phyloP scores from a whole-genome alignment of 2,329 filamentous ascomycete genomes.

The Stachybotrys chlorohalonatus region DNA sequence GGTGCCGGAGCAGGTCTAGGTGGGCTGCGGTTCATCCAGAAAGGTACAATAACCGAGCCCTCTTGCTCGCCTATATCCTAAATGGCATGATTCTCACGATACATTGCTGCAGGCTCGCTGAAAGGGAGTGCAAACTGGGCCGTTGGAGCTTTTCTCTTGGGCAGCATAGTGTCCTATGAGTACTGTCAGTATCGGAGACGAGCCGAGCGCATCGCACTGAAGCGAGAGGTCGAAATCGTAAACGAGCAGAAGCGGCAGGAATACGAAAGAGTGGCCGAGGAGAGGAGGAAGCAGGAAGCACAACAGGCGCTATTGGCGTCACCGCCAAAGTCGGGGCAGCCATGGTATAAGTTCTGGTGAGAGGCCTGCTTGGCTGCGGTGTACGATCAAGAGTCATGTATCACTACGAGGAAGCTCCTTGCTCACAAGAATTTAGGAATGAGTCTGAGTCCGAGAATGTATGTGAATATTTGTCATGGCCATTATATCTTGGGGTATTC shows the following conservation, averaged over 20 bases:
- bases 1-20: conserved; percentile 69
- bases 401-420: neutral
- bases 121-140: conserved; percentile 70
- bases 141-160: conserved; percentile 64
- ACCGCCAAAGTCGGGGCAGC: conserved; percentile 23
- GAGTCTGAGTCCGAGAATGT: too few relatives aligned
- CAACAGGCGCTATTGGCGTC: conserved; percentile 20
- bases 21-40: conserved; percentile 62
- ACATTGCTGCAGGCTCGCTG: conserved; percentile 17
- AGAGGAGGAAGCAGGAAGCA: conserved; percentile 29
- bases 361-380: neutral
- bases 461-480: too few relatives aligned
- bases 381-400: neutral
- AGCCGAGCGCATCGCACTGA: conserved; percentile 75
- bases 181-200: conserved; percentile 69
- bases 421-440: neutral
- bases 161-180: conserved; percentile 68
- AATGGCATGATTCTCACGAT: neutral
- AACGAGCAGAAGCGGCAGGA: conserved; percentile 41
- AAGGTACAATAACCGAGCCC: conserved; percentile 45
- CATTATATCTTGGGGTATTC: too few relatives aligned
- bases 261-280: conserved; percentile 34
- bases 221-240: conserved; percentile 64
- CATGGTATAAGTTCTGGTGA: conserved; percentile 52
- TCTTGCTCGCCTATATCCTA: too few relatives aligned